A percentile compares a stretch with the other conserved stretches of the same genome.
Evolutionary conservation across 1,284 basidiomycete species (phyloP).

Genomic region (Rhodotorula sp.): DNA sequence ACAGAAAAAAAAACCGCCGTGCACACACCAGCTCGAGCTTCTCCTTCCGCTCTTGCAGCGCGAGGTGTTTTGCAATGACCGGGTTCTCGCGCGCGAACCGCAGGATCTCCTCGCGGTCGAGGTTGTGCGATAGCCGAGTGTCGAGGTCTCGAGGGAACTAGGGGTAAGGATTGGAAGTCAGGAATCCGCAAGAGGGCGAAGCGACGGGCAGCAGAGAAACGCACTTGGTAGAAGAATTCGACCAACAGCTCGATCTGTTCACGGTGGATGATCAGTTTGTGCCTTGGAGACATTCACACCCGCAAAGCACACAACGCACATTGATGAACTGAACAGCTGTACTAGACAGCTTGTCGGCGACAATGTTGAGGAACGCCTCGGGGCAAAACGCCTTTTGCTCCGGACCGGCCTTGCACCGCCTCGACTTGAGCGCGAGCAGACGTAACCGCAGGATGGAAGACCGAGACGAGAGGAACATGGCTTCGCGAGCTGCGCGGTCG

Average conservation of each 20-base stretch:
- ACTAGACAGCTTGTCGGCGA: conserved; percentile 94
- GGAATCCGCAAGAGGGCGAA: neutral
- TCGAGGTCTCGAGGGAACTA: conserved; percentile 98
- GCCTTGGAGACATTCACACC: no score
- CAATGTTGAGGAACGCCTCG: conserved; percentile 92
- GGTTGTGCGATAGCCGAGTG: conserved; percentile 84
- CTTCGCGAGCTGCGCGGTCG: conserved; percentile 71
- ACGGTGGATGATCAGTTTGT: neutral
- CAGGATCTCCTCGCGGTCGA: conserved; percentile 79
- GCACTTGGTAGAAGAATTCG: conserved; percentile 95
- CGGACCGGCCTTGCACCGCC: conserved; percentile 79
- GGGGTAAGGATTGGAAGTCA: neutral
- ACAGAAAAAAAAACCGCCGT: neutral
- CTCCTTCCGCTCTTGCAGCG: conserved; percentile 93
- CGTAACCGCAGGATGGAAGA: conserved; percentile 79
- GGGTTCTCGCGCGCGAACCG: conserved; percentile 95
- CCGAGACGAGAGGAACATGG: conserved; percentile 79
- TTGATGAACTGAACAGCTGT: conserved; percentile 97
- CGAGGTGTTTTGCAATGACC: conserved; percentile 76
- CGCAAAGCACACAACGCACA: conserved; percentile 32
- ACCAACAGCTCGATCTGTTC: conserved; percentile 85
- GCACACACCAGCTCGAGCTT: conserved; percentile 83
- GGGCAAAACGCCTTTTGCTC: conserved; percentile 87
- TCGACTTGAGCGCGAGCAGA: conserved; percentile 75
- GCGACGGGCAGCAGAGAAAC: conserved; percentile 34